Evolutionary conservation across 2,329 filamentous ascomycete species (phyloP).

Genomic region (Fragosphaeria purpurea): DNA sequence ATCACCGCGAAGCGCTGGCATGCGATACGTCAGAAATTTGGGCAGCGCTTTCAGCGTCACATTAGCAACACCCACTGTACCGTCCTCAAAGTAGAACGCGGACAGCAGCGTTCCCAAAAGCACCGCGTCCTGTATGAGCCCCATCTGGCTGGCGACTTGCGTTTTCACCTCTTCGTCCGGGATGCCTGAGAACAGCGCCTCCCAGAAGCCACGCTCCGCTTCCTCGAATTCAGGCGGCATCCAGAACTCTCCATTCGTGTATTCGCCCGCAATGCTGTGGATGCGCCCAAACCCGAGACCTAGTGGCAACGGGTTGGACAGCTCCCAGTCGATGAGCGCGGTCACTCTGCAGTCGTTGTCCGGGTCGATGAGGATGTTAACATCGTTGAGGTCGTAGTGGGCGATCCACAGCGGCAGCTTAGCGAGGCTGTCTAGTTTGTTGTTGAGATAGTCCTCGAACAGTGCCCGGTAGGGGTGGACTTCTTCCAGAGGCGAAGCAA

Average conservation of each 20-base stretch:
- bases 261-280: conserved; percentile 17
- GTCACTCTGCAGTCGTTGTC: conserved; percentile 12
- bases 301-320: conserved; percentile 4
- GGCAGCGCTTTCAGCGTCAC: conserved; percentile 16
- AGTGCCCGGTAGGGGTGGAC: conserved; percentile 10
- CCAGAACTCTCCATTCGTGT: conserved; percentile 16
- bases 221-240: conserved; percentile 18
- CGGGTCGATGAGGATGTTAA: conserved; percentile 14
- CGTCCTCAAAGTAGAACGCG: conserved; percentile 18
- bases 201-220: conserved; percentile 19
- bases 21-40: conserved; percentile 20
- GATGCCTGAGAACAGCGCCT: conserved; percentile 17
- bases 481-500: conserved; percentile 14
- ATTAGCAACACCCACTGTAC: conserved; percentile 11
- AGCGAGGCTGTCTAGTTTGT: conserved; percentile 10
- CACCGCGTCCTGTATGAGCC: conserved; percentile 21
- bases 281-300: conserved; percentile 14
- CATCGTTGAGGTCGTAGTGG: conserved; percentile 18
- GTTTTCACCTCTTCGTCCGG: conserved; percentile 1
- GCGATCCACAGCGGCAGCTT: conserved; percentile 7
- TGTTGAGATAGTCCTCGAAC: conserved; percentile 2
- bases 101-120: conserved; percentile 18
- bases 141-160: conserved; percentile 8
- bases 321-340: conserved; percentile 15
- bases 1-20: conserved; percentile 12